These are phyloP conservation scores for Henckelia pumila DNA, from an alignment of 257 asterid species.

Conservation along the genomic window DNA sequence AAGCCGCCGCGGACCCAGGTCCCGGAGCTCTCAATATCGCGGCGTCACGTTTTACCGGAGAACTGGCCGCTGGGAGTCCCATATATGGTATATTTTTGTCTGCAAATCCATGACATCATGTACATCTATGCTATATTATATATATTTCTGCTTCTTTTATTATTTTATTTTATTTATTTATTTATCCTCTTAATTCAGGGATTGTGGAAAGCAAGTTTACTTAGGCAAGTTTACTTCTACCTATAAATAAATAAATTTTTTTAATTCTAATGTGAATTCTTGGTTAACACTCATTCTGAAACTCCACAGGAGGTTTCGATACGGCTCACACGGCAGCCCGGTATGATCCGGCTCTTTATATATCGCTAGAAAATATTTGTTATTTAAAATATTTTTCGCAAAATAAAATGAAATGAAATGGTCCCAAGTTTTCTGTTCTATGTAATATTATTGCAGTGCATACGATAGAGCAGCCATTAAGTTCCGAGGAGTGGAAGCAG, in stretches of 20 bases:
- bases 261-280: not conserved
- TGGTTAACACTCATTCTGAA: constrained; percentile 6
- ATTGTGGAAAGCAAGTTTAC: constrained; percentile 69
- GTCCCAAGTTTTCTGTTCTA: not conserved
- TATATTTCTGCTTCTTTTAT: too few relatives aligned
- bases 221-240: constrained; percentile 39
- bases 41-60: constrained; percentile 57
- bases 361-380: not conserved
- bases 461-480: constrained; percentile 26
- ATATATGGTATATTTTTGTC: constrained; percentile 37
- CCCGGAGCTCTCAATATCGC: constrained; percentile 54
- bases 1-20: constrained; percentile 55
- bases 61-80: constrained; percentile 61
- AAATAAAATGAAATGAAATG: not conserved
- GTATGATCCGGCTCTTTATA: constrained; percentile 27
- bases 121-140: not conserved
- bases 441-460: constrained; percentile 6
- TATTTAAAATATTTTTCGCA: too few relatives aligned
- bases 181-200: constrained; percentile 37
- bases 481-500: constrained; percentile 24
- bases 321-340: constrained; percentile 75
- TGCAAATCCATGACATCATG: not conserved
- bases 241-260: too few relatives aligned
- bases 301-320: constrained; percentile 55
- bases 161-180: too few relatives aligned